Evolutionary conservation across 768 basidiomycete species (phyloP), one percentile per base, ranked within the genome.

Genomic region (Lentinula sp.): DNA sequence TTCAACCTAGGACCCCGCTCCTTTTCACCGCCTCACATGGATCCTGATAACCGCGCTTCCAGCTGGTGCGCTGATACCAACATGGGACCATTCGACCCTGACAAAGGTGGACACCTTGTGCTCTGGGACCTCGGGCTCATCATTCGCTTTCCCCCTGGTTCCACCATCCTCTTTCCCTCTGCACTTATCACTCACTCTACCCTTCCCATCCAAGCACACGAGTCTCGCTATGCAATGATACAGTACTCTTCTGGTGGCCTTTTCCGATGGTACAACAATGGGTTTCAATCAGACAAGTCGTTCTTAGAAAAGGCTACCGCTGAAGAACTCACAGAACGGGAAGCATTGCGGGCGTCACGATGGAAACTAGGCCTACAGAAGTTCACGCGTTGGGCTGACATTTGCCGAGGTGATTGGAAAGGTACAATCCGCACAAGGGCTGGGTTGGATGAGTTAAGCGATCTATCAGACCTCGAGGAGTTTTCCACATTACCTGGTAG

Each of bases 191-290:
- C 43, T 1, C 67, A 68, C 54, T 57, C 63, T 2, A 64, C 58
- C n/a, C 51, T 55, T 28, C 35, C 50, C 9, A 51, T 51, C 18
- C n/a, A 12, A 32, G 18, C 50, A 20, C 18, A 18, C 28, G 28
- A 51, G 13, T 13, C 6, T 2, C 12, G 28, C 6, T 32, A 51
- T 20, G 64, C 66, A 0, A 33, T 70, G 39, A 69, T 66, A 3
- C 68, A 69, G 43, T 70, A 68, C 54, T 54, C 63, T 20, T 65
- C 68, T 6, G 68, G 68, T 5, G 66, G 66, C 9, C 41, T 70
- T 3, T 66, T 68, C 59, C 62, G 69, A 7, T 70, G 67, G 65
- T 64, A 63, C 3, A 32, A 59, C 1, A 65, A 66, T 53, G 68
- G 68, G 28, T 56, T 56, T 20, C 33, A 56, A 37, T 8, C 54